Conservation (phyloP, 208 protist species). For the Endotrypanum monterogeii region DNA sequence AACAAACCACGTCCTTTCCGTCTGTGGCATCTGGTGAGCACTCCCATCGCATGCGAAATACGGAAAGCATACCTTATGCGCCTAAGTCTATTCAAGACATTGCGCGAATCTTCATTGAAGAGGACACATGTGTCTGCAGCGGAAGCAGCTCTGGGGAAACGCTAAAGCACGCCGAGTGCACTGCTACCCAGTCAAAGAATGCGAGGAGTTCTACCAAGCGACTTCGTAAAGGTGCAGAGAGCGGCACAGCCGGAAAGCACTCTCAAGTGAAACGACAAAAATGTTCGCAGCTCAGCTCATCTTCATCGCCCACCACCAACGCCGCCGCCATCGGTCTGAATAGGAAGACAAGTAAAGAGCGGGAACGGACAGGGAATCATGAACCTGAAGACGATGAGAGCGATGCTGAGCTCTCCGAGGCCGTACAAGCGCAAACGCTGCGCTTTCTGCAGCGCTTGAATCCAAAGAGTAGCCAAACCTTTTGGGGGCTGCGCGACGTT, state of each 20-base stretch:
- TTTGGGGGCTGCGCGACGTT: constrained; percentile 69
- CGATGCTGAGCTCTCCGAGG: constrained; percentile 51
- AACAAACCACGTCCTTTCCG: background rate
- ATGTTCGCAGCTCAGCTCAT: background rate
- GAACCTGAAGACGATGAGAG: constrained; percentile 41
- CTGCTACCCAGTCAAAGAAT: background rate
- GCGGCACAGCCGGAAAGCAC: background rate
- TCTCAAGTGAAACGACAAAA: constrained; percentile 8
- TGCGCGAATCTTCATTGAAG: constrained; percentile 29
- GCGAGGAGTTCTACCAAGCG: background rate
- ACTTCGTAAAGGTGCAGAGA: background rate
- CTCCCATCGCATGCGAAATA: background rate
- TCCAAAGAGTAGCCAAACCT: constrained; percentile 35
- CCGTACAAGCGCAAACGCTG: constrained; percentile 51
- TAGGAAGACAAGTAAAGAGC: background rate
- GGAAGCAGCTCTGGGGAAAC: background rate
- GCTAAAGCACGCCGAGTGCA: background rate
- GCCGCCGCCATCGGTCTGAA: too few relatives aligned
- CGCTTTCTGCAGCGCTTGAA: constrained; percentile 54
- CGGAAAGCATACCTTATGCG: background rate
- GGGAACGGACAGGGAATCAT: background rate
- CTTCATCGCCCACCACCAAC: background rate
- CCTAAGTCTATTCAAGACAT: constrained; percentile 28
- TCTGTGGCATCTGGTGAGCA: background rate
- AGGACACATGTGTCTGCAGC: too few relatives aligned